Evolutionary conservation across 331 rosid genomes (phyloP), one percentile per base, ranked within the genome.

Genomic region (Telfairia occidentalis): DNA sequence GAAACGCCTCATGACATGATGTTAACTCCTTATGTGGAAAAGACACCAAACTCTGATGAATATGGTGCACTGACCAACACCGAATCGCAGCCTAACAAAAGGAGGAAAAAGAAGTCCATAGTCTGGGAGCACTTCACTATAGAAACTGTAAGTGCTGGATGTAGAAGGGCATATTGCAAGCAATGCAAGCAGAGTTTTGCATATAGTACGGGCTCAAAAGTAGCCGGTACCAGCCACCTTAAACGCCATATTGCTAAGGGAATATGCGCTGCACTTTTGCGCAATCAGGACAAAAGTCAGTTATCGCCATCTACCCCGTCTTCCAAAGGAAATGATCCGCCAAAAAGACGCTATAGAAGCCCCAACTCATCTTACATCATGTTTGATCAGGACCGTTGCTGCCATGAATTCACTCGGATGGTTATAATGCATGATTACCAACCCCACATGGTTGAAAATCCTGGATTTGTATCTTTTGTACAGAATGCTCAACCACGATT

Each of bases 111-210:
- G 79, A 63, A 61, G 79, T 76, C 79, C 29, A 29, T 76, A 30
- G 79, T 76, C 32, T 76, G 73, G 79, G 79, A 76, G 54, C 72
- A 76, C 73, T 76, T 76, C 58, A 76, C 79, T 11, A 61, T 76
- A 24, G 79, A 76, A 76, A 59, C 73, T n/a, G 72, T 61, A 60
- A 61, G 79, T 42, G 57, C 72, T 24, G 79, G 73, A 28, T 59
- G 79, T 30, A 40, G 72, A 29, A 76, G 72, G 19, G 79, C 79
- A n/a, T 76, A 46, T 50, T 76, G 73, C 63, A 60, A 43, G 45
- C 73, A 59, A 29, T 76, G 79, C 69, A 76, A 76, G 73, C 79
- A 76, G 55, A 59, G 73, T 34, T 76, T 76, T 60, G 79, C 79
- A 10, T 76, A 76, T 32, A 61, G 71, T 42, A 76, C 73, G 0